Conservation (phyloP, 768 basidiomycete species). For the Tricholoma saponaceum region DNA sequence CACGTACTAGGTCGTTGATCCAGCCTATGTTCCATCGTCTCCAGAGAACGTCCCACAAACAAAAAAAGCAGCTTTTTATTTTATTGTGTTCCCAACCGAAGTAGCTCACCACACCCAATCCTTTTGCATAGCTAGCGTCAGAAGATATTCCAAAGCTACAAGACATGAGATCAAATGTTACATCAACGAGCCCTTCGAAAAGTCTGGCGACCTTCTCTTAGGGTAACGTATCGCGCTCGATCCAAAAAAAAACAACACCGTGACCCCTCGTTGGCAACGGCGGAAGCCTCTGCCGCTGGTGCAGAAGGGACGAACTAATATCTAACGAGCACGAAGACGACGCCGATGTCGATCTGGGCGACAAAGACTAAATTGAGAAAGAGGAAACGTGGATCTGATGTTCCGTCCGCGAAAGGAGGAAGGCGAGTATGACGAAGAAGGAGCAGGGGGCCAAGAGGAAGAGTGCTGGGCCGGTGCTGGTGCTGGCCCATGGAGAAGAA, state of each 20-base stretch:
- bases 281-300: conserved; percentile 7
- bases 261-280: conserved; percentile 15
- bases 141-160: conserved; percentile 82
- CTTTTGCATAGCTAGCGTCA: conserved; percentile 83
- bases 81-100: conserved; percentile 59
- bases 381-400: conserved; percentile 63
- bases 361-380: conserved; percentile 35
- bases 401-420: conserved; percentile 24
- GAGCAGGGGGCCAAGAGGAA: conserved; percentile 37
- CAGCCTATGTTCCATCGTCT: conserved; percentile 63
- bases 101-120: no score
- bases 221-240: conserved; percentile 73
- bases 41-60: conserved; percentile 63
- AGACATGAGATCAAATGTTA: conserved; percentile 79
- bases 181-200: conserved; percentile 77
- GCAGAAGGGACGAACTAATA: conserved; percentile 33
- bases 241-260: conserved; percentile 54
- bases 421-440: conserved; percentile 41
- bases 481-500: no score
- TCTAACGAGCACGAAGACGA: conserved; percentile 45
- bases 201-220: conserved; percentile 65
- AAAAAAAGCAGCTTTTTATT: conserved; percentile 73
- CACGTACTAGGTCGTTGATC: conserved; percentile 72
- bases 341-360: conserved; percentile 56
- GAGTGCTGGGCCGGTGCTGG: no score